Base-by-base conservation (phyloP, 2,329 filamentous ascomycete species). In the Pyrenophora tritici-repentis region DNA sequence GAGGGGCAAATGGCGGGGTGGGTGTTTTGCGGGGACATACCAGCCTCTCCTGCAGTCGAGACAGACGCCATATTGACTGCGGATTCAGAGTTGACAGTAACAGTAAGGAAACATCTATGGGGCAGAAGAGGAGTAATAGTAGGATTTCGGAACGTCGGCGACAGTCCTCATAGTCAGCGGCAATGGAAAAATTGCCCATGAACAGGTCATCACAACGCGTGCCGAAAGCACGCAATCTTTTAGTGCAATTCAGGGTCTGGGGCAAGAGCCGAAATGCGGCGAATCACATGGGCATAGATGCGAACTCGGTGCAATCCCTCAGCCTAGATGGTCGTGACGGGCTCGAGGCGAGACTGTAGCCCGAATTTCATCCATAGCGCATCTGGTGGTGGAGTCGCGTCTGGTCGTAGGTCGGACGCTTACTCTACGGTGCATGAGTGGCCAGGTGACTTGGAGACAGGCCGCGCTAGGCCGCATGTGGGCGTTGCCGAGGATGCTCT, bases 41-140 rank as follows among this genome's bases (percentile, higher is more conserved):
- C 72, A 54, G 72, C 72, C 66, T 75, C 72, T 70, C 72, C 72
- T 67, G 72, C 72, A 67, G 70, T 73, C 58, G 70, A 69, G 53
- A 75, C 70, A 46, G 71, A 73, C 58, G 60, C 70, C 72, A 75
- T 75, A 49, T 62, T 68, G 62, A 65, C 66, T 59, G 52, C 50
- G 40, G 43, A 55, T 54, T 53, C 50, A 58, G 49, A 61, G 60
- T 59, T 55, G 56, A 56, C 50, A 53, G 51, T 53, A 58, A 55
- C 59, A 54, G 48, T 42, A 52, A 54, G 41, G 52, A 50, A 56
- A 54, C 44, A 55, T 56, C 49, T 56, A 57, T 50, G 57, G 47
- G 53, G 49, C 52, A 47, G 54, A 45, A 38, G 37, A 50, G 53
- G 49, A 47, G 47, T 60, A 59, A 59, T 63, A 59, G 59, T 63